Percentiles rank a stretch among this genome's conserved stretches.
phyloP scores from a whole-genome alignment of 306 rosid genomes.

The Argentina anserina region DNA sequence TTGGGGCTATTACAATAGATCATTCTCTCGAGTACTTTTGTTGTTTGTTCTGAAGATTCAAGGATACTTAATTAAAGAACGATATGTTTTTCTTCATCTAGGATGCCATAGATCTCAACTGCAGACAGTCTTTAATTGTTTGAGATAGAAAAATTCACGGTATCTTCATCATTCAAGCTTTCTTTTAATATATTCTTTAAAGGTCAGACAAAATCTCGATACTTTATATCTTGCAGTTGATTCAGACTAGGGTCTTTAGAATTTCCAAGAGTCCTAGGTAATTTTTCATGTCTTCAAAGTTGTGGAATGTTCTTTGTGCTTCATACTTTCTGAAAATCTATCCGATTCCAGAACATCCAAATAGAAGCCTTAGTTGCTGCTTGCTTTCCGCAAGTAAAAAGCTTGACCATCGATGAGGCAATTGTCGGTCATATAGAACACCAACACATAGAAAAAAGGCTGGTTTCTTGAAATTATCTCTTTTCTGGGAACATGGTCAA shows the following conservation, averaged over 20 bases:
- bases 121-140: not conserved
- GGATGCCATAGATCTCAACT: not conserved
- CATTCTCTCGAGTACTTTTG: not conserved
- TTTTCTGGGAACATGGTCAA: too few species aligned
- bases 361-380: too few species aligned
- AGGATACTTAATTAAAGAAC: not conserved
- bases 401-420: too few species aligned
- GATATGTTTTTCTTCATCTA: not conserved
- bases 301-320: not conserved
- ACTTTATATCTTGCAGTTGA: not conserved
- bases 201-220: not conserved
- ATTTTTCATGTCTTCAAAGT: not conserved
- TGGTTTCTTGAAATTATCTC: too few species aligned
- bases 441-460: too few species aligned
- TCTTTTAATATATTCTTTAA: not conserved
- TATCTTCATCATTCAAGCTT: not conserved
- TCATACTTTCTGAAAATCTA: too few species aligned
- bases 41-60: not conserved
- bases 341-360: too few species aligned
- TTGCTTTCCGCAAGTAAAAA: too few species aligned
- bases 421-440: too few species aligned
- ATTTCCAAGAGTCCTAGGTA: not conserved
- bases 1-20: not conserved
- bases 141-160: not conserved
- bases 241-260: not conserved